phyloP scores from a whole-genome alignment of 129 eudicot species.

The Saussurea involucrata region DNA sequence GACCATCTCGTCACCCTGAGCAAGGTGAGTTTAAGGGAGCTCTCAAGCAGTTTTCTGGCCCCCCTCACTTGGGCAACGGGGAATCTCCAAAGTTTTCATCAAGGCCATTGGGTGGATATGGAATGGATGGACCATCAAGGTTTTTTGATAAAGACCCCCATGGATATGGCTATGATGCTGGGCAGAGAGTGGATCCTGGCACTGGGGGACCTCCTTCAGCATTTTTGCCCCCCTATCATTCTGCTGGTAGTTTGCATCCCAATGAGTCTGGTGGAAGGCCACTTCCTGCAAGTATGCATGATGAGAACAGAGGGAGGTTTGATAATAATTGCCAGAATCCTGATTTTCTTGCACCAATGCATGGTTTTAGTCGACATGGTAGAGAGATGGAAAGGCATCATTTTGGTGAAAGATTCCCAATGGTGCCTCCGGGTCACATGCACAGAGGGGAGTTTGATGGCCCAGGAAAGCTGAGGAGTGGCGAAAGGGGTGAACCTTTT shows the following conservation, averaged over 20 bases:
- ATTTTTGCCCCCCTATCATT: slow-evolving; percentile 45
- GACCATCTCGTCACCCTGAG: slow-evolving; percentile 32
- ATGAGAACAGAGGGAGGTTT: slow-evolving; percentile 40
- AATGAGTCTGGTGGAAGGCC: slow-evolving; percentile 45
- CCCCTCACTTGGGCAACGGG: slow-evolving; percentile 39
- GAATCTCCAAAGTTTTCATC: slow-evolving; percentile 33
- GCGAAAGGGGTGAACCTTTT: slow-evolving; percentile 53
- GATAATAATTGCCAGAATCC: slow-evolving; percentile 30
- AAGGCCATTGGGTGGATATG: slow-evolving; percentile 32
- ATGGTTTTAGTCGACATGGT: slow-evolving; percentile 61
- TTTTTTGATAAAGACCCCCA: slow-evolving; percentile 49
- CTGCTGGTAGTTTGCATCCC: slow-evolving; percentile 37
- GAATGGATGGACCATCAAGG: slow-evolving; percentile 39
- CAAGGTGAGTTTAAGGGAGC: slow-evolving; percentile 40
- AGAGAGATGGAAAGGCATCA: slow-evolving; percentile 47
- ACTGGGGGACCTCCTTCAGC: slow-evolving; percentile 34
- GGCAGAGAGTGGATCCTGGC: slow-evolving; percentile 33
- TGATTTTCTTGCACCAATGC: slow-evolving; percentile 49
- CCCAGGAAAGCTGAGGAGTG: slow-evolving; percentile 40
- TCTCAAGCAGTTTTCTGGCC: slow-evolving; percentile 39
- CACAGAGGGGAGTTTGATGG: slow-evolving; percentile 66
- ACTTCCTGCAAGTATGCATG: slow-evolving; percentile 31
- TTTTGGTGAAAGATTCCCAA: slow-evolving; percentile 56
- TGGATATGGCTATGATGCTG: slow-evolving; percentile 43
- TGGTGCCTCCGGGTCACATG: slow-evolving; percentile 48